phyloP scores from a whole-genome alignment of 441 rosid species.

The Populus trichocarpa region DNA sequence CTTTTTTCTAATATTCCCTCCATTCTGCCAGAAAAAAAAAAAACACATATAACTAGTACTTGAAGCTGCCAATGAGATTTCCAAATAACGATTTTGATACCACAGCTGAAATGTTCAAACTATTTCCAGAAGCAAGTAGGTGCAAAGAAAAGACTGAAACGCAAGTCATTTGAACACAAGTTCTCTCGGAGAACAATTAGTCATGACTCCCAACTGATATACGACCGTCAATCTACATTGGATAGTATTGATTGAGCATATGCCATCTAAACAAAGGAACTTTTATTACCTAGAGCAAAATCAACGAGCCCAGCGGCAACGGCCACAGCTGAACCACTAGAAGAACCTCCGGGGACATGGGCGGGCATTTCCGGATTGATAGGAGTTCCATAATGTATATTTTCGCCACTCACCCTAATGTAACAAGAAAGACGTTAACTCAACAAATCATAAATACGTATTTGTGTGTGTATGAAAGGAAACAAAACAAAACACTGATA shows the following conservation, averaged over 20 bases:
- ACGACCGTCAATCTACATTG: background rate
- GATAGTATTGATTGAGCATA: background rate
- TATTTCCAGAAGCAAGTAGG: background rate
- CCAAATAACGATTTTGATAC: background rate
- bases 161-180: background rate
- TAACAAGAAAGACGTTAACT: conserved; percentile 10
- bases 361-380: conserved; percentile 61
- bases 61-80: background rate
- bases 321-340: conserved; percentile 93
- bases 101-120: background rate
- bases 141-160: background rate
- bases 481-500: background rate
- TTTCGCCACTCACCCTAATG: conserved; percentile 73
- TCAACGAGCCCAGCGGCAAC: conserved; percentile 86
- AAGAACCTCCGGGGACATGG: conserved; percentile 85
- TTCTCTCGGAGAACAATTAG: background rate
- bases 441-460: background rate
- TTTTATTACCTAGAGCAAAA: conserved; percentile 72
- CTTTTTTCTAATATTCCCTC: background rate
- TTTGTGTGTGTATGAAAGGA: background rate
- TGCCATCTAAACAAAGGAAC: background rate
- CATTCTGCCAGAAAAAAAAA: background rate
- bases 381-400: conserved; percentile 82
- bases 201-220: background rate
- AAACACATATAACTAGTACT: background rate